These are phyloP conservation scores for Trichophyton mentagrophytes DNA, from an alignment of 2,329 filamentous ascomycete genomes.

Conservation along the genomic window DNA sequence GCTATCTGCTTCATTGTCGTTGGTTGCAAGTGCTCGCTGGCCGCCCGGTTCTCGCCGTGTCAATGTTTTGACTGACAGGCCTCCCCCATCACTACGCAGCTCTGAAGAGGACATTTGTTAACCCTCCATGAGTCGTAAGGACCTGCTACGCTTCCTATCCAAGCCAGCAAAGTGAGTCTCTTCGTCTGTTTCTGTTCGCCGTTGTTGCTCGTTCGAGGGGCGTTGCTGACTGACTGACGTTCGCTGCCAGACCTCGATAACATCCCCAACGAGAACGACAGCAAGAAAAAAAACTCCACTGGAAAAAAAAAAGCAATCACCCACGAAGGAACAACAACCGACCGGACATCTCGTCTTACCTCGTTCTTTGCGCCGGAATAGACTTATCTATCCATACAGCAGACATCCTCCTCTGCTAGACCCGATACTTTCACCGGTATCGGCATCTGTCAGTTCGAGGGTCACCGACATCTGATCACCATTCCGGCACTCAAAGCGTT, in stretches of 20 bases:
- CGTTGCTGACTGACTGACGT: slow-evolving; percentile 4
- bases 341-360: neutral
- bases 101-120: slow-evolving; percentile 18
- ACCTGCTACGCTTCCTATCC: slow-evolving; percentile 83
- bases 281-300: neutral
- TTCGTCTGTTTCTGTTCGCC: neutral
- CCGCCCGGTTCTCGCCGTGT: neutral
- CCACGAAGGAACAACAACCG: neutral
- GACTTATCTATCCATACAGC: slow-evolving; percentile 26
- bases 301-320: neutral
- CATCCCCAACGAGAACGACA: slow-evolving; percentile 19
- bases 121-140: slow-evolving; percentile 78
- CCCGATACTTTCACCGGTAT: slow-evolving; percentile 77
- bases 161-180: slow-evolving; percentile 77
- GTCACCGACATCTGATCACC: slow-evolving; percentile 51
- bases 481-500: slow-evolving; percentile 79
- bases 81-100: neutral
- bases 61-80: slow-evolving; percentile 1
- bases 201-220: slow-evolving; percentile 5
- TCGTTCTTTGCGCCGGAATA: neutral
- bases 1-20: too few relatives aligned
- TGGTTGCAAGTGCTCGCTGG: too few relatives aligned
- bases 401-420: slow-evolving; percentile 64
- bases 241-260: slow-evolving; percentile 50
- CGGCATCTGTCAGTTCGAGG: slow-evolving; percentile 63